Conservation (phyloP, 164 flowering plant genomes). For the Liquidambar formosana region DNA sequence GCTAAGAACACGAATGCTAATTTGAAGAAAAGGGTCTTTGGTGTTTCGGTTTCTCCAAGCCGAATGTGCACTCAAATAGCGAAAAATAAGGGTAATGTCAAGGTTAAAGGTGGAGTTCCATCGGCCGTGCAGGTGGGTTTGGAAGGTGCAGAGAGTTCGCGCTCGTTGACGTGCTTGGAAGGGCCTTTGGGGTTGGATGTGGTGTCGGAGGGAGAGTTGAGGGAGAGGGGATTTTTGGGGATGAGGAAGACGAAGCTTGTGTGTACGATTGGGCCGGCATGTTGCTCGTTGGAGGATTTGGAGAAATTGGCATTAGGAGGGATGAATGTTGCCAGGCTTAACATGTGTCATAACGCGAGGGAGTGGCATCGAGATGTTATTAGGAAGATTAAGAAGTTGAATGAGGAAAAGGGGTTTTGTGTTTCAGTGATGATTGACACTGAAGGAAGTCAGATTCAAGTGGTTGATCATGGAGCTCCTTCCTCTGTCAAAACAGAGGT, state of each 20-base stretch:
- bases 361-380: constrained; percentile 82
- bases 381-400: constrained; percentile 65
- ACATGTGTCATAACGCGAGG: constrained; percentile 74
- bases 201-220: constrained; percentile 63
- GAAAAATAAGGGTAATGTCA: constrained; percentile 12
- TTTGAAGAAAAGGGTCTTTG: constrained; percentile 15
- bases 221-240: constrained; percentile 71
- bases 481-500: constrained; percentile 69
- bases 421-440: constrained; percentile 83
- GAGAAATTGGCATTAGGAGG: constrained; percentile 67
- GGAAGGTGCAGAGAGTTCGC: no score
- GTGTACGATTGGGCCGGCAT: constrained; percentile 85
- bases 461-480: constrained; percentile 67
- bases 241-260: constrained; percentile 88
- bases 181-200: constrained; percentile 50
- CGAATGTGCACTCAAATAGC: constrained; percentile 6
- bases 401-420: constrained; percentile 72
- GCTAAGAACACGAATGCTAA: constrained; percentile 11
- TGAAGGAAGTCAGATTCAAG: constrained; percentile 77
- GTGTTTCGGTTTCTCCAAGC: constrained; percentile 8
- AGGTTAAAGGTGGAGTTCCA: constrained; percentile 7
- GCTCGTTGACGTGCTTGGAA: constrained; percentile 3
- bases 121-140: constrained; percentile 29
- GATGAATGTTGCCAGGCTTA: constrained; percentile 85
- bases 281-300: constrained; percentile 54